Conservation (phyloP, 108 stramenopile genomes). For the Cyclotella baltica region DNA sequence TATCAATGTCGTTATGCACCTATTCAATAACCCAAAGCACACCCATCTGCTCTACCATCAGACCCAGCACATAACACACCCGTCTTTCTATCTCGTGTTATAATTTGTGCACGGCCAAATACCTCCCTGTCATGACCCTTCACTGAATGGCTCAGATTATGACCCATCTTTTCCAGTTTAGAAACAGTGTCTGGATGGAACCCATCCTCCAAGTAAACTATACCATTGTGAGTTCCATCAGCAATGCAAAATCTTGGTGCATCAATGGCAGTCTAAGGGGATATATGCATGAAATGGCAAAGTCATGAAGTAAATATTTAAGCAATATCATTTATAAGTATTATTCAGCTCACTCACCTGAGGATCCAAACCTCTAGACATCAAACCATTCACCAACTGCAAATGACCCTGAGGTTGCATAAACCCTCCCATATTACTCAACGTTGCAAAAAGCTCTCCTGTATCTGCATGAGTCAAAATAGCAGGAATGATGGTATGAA, state of each 20-base stretch:
- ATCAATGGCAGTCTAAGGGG: slow-evolving; percentile 85
- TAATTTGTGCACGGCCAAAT: slow-evolving; percentile 96
- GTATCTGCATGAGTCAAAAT: slow-evolving; percentile 86
- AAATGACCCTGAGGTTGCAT: slow-evolving; percentile 99
- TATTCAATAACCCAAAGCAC: slow-evolving; percentile 91
- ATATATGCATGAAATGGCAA: not conserved
- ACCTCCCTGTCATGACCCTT: slow-evolving; percentile 71
- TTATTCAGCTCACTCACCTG: slow-evolving; percentile 45
- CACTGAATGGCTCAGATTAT: slow-evolving; percentile 60
- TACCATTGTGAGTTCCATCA: slow-evolving; percentile 81
- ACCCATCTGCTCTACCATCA: slow-evolving; percentile 96
- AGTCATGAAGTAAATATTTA: not conserved
- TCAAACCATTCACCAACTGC: slow-evolving; percentile 86
- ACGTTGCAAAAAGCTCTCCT: slow-evolving; percentile 84
- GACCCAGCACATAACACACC: slow-evolving; percentile 94
- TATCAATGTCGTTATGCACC: too few relatives aligned
- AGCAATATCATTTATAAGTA: not conserved
- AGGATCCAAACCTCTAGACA: slow-evolving; percentile 80
- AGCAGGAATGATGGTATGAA: slow-evolving; percentile 98
- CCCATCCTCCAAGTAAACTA: slow-evolving; percentile 78
- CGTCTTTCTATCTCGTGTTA: slow-evolving; percentile 58
- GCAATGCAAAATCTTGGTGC: slow-evolving; percentile 93
- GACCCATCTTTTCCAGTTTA: slow-evolving; percentile 74
- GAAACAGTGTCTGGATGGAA: slow-evolving; percentile 57
- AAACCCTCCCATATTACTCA: slow-evolving; percentile 97